Conservation (phyloP, 2,329 filamentous ascomycete species). For the Epichloe amarillans region DNA sequence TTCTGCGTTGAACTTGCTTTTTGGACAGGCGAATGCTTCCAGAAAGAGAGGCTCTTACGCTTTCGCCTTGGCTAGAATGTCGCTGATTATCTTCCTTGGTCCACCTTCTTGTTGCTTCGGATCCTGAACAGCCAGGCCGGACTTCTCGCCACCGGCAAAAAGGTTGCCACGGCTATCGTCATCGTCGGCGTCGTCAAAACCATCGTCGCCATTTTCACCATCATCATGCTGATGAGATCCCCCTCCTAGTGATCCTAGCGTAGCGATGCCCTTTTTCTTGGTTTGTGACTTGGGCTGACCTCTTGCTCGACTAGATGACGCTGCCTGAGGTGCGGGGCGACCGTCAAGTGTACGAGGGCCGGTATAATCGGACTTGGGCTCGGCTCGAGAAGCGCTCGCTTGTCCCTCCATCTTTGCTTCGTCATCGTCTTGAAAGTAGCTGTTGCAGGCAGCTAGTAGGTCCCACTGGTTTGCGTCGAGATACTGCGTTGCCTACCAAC, state of each 20-base stretch:
- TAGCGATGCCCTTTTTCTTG: constrained; percentile 52
- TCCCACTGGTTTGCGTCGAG: constrained; percentile 55
- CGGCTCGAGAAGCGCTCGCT: constrained; percentile 1
- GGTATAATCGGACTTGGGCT: constrained; percentile 34
- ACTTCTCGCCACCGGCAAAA: constrained; percentile 79
- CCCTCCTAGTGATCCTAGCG: constrained; percentile 41
- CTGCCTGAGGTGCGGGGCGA: constrained; percentile 34
- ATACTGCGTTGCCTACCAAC: constrained; percentile 48
- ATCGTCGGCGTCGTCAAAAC: constrained; percentile 41
- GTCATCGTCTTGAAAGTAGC: constrained; percentile 47
- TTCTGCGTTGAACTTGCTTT: not conserved
- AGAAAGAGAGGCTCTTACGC: constrained; percentile 29
- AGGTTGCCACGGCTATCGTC: constrained; percentile 51
- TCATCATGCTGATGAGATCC: constrained; percentile 36
- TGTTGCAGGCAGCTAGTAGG: constrained; percentile 45
- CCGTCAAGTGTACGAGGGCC: constrained; percentile 52
- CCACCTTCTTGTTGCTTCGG: constrained; percentile 33
- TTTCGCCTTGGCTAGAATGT: constrained; percentile 51
- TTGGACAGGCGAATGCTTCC: not conserved
- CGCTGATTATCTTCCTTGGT: constrained; percentile 43
- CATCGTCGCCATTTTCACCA: constrained; percentile 47
- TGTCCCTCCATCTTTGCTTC: constrained; percentile 28
- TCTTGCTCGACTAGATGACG: constrained; percentile 17
- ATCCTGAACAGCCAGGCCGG: constrained; percentile 55
- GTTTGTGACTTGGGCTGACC: constrained; percentile 25